phyloP scores from a whole-genome alignment of 192 early-diverging fungal genomes.

The Backusella tarrabulga region DNA sequence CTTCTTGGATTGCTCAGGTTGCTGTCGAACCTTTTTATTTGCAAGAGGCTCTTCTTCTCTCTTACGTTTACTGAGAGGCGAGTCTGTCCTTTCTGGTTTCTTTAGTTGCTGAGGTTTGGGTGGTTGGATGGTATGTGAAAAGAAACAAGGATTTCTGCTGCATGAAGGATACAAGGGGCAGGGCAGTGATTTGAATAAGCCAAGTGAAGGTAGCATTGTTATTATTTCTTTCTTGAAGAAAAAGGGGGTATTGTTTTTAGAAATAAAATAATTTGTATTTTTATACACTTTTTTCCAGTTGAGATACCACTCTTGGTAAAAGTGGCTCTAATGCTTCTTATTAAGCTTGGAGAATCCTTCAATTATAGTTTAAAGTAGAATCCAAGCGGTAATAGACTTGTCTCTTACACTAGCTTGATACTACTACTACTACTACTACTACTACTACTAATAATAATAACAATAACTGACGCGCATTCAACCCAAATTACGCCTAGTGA shows the following conservation, averaged over 20 bases:
- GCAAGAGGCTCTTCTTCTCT: background rate
- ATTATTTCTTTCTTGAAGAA: background rate
- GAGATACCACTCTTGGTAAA: no score
- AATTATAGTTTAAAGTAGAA: no score
- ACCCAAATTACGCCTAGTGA: no score
- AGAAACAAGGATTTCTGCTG: conserved; percentile 35
- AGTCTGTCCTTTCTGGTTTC: background rate
- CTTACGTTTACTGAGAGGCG: background rate
- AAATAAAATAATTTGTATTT: no score
- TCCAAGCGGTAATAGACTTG: no score
- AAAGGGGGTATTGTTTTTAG: background rate
- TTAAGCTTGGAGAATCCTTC: no score
- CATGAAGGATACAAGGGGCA: conserved; percentile 41
- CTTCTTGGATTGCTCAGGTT: background rate
- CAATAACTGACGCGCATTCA: no score
- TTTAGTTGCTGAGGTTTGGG: background rate
- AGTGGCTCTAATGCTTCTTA: no score
- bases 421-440: no score
- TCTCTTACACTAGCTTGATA: no score
- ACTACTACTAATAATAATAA: no score
- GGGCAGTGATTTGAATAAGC: conserved; percentile 32
- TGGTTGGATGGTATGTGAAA: conserved; percentile 24
- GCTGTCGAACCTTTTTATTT: background rate
- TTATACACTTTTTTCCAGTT: no score
- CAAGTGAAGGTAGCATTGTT: conserved; percentile 39